Conservation (phyloP, 2,329 filamentous ascomycete species). For the Colletotrichum incanum region DNA sequence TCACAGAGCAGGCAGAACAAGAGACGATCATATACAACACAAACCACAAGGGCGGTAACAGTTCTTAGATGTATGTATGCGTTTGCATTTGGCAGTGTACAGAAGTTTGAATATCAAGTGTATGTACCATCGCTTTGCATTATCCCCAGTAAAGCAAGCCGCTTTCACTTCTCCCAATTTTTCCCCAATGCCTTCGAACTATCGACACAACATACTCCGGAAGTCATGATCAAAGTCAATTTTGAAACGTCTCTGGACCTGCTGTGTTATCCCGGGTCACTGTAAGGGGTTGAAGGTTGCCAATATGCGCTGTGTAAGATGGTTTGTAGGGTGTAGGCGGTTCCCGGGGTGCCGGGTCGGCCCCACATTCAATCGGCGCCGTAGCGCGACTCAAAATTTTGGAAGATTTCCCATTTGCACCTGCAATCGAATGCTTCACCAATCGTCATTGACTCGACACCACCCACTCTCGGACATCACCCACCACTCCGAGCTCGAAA, state of each 20-base stretch:
- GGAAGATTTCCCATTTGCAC: slow-evolving; percentile 4
- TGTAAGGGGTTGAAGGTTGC: neutral
- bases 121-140: neutral
- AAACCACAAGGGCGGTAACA: neutral
- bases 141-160: neutral
- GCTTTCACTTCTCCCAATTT: neutral
- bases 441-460: slow-evolving; percentile 23
- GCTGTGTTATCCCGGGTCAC: neutral
- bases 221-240: neutral
- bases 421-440: slow-evolving; percentile 1
- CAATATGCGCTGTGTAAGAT: neutral
- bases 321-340: neutral
- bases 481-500: neutral
- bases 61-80: too few species aligned
- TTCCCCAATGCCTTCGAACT: neutral
- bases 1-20: too few species aligned
- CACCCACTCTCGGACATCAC: neutral
- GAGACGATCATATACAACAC: neutral
- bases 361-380: slow-evolving; percentile 23
- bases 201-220: neutral
- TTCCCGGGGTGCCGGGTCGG: neutral
- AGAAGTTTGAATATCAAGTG: too few species aligned
- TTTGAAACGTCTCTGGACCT: neutral
- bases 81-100: too few species aligned
- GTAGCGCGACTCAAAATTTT: slow-evolving; percentile 11